These are phyloP conservation scores for Galeopsis tetrahit DNA, from an alignment of 257 asterid genomes.

Conservation along the genomic window DNA sequence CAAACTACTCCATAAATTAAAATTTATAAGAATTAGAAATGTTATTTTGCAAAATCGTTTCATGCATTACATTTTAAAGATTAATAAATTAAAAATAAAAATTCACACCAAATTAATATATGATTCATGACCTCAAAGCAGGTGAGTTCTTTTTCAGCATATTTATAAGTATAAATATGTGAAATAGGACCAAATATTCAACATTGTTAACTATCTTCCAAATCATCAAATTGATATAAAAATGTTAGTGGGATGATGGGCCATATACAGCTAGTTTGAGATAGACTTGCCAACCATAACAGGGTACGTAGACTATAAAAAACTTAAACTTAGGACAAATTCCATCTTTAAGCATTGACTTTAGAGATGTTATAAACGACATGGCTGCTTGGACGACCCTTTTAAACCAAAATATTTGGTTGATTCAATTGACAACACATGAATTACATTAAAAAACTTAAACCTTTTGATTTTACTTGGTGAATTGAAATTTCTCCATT, in stretches of 20 bases:
- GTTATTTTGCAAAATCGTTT: background rate
- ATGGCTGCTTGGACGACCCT: no score
- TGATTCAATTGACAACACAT: no score
- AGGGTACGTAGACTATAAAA: background rate
- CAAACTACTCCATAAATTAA: no score
- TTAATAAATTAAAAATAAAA: background rate
- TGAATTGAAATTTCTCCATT: no score
- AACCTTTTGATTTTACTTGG: no score
- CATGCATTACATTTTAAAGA: background rate
- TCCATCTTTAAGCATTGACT: background rate
- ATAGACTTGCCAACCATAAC: background rate
- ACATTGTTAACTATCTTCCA: background rate
- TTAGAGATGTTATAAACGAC: no score
- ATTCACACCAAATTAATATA: background rate
- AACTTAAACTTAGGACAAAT: background rate
- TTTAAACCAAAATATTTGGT: no score
- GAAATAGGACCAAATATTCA: background rate
- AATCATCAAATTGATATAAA: background rate
- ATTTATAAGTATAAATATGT: background rate
- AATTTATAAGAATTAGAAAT: no score
- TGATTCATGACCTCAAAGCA: background rate
- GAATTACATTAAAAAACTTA: no score
- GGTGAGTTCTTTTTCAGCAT: conserved; percentile 1
- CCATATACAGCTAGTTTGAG: background rate
- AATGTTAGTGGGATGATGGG: background rate